Evolutionary conservation across 78 protist genomes (phyloP).

Genomic region (Pelomyxa schiedti): DNA sequence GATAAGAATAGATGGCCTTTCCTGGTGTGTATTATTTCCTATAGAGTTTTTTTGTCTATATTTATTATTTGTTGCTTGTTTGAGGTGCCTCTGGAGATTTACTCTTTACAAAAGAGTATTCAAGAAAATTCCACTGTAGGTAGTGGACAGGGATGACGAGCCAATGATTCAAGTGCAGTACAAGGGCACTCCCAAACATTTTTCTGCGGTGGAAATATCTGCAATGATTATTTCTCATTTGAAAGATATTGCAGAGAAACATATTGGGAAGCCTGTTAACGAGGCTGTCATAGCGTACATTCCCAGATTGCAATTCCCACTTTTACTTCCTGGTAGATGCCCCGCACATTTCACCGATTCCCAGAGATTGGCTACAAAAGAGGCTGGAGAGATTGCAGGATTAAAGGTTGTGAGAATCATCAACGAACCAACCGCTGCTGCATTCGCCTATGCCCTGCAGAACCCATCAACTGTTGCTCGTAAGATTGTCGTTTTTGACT

Average conservation of each 20-base stretch:
- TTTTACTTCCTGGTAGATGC: too few species aligned
- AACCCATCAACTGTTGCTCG: too few species aligned
- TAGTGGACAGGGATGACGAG: conserved; percentile 35
- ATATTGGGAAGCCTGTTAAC: conserved; percentile 45
- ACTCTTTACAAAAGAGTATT: too few species aligned
- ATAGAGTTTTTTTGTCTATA: too few species aligned
- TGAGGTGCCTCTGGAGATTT: too few species aligned
- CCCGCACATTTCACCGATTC: conserved; percentile 80
- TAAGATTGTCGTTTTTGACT: too few species aligned
- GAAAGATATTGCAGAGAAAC: conserved; percentile 58
- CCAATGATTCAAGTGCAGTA: conserved; percentile 42
- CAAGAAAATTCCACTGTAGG: conserved; percentile 61
- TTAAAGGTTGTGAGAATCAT: conserved; percentile 57
- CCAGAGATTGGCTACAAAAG: conserved; percentile 86
- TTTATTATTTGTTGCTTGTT: too few species aligned
- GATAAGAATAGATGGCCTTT: too few species aligned
- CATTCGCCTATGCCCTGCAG: conserved; percentile 47
- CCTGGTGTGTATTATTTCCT: too few species aligned
- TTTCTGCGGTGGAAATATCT: conserved; percentile 61
- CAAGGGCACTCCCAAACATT: conserved; percentile 29
- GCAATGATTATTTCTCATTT: conserved; percentile 67
- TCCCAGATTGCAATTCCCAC: conserved; percentile 82
- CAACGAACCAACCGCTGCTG: conserved; percentile 85
- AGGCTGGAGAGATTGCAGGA: conserved; percentile 85
- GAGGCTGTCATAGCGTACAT: conserved; percentile 62